Percentiles rank a stretch among this genome's conserved stretches.
Conservation (phyloP, 768 basidiomycete genomes). For the Tylopilus rubrobrunneus region DNA sequence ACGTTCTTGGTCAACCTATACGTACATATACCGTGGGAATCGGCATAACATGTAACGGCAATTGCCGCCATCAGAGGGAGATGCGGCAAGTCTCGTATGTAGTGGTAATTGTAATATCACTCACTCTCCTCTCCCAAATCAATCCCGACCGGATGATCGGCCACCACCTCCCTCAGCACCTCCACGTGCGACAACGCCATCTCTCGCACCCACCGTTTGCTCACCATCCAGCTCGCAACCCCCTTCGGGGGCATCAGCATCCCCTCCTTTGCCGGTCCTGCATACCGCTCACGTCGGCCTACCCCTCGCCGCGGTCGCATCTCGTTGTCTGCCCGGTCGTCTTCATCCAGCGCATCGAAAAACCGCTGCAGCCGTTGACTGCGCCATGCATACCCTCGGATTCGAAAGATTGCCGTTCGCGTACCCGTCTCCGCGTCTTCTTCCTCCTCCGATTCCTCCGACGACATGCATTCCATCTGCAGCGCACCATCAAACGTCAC, state of each 20-base stretch:
- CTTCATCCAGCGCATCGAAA: conserved; percentile 58
- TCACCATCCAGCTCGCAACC: conserved; percentile 73
- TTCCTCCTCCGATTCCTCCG: conserved; percentile 69
- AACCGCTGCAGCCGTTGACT: conserved; percentile 59
- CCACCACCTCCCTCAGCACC: conserved; percentile 41
- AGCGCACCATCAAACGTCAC: conserved; percentile 67
- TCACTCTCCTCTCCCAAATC: conserved; percentile 56
- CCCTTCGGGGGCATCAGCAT: conserved; percentile 59
- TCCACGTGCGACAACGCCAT: conserved; percentile 45
- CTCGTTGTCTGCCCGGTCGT: conserved; percentile 42
- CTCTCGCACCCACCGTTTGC: conserved; percentile 54
- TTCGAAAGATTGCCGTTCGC: conserved; percentile 40
- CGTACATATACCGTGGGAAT: too few relatives aligned
- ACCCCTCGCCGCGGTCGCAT: conserved; percentile 54
- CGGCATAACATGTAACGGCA: too few relatives aligned
- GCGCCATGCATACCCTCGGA: conserved; percentile 66
- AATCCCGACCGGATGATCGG: conserved; percentile 40
- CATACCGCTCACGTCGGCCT: conserved; percentile 51
- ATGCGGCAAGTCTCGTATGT: too few relatives aligned
- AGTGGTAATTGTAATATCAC: conserved; percentile 7
- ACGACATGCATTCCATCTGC: conserved; percentile 75
- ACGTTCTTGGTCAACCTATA: too few relatives aligned
- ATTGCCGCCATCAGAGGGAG: too few relatives aligned
- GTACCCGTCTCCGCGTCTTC: conserved; percentile 26
- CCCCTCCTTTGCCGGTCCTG: conserved; percentile 55